A percentile compares a stretch with the other conserved stretches of the same genome.
These are phyloP conservation scores for Fragaria vesca DNA, from an alignment of 306 rosid genomes.

Conservation along the genomic window DNA sequence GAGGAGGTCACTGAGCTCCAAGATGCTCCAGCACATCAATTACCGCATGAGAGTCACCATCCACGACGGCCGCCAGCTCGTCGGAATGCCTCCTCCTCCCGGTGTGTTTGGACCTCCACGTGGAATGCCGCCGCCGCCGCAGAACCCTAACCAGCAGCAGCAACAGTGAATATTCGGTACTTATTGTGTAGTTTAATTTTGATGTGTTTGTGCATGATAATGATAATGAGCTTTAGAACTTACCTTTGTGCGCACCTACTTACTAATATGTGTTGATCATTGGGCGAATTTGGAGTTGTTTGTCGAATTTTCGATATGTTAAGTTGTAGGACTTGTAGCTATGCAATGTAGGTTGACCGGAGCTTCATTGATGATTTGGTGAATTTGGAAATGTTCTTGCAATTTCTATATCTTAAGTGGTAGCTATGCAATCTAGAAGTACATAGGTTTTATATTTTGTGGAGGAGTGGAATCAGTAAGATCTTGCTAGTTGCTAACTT, in stretches of 20 bases:
- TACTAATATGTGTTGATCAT: too few relatives aligned
- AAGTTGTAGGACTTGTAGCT: neutral
- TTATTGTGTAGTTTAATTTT: too few relatives aligned
- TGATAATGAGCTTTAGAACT: too few relatives aligned
- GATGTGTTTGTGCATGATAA: too few relatives aligned
- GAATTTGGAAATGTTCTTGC: neutral
- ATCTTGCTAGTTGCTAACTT: neutral
- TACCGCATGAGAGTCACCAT: slow-evolving; percentile 94
- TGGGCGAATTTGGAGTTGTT: too few relatives aligned
- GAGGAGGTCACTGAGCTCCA: slow-evolving; percentile 33
- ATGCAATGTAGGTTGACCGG: neutral
- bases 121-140: too few relatives aligned
- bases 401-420: neutral
- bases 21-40: slow-evolving; percentile 92
- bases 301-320: neutral
- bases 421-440: neutral
- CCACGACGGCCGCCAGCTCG: slow-evolving; percentile 93
- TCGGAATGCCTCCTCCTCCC: slow-evolving; percentile 33
- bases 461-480: neutral
- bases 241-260: too few relatives aligned
- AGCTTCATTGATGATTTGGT: neutral
- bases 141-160: too few relatives aligned
- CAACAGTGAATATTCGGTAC: too few relatives aligned
- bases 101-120: too few relatives aligned
- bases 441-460: neutral